Evolutionary conservation across 352 stramenopile genomes (phyloP), one percentile per base, ranked within the genome.

Genomic region (Phytopythium vexans): DNA sequence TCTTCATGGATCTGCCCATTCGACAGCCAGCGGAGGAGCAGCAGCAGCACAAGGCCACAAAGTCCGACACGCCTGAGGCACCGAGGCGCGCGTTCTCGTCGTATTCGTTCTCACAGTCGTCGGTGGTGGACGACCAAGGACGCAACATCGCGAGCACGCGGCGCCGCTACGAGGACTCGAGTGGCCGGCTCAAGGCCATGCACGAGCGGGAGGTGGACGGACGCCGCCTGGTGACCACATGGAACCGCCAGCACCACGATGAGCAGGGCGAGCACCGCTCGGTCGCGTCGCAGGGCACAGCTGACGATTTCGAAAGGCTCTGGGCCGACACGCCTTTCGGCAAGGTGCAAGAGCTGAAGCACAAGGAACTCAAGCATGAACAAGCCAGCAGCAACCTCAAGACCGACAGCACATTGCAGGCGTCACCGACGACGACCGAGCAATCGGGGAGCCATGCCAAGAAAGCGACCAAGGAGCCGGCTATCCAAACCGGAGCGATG

Each of bases 91-190:
- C 74, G 21, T 92, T 87, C 58, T 89, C 80, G 45, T 84, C 70
- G 10, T 94, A 94, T 54, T 88, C 80, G 52, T 92, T 82, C 60
- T 86, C 66, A 45, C 88, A 70, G 56, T 91, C 82, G 56, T 81
- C 81, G 11, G 62, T 91, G 2, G 54, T 86, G 45, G 85, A 94
- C 52, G 75, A 87, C 48, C 58, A 89, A 10, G 82, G 85, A 7
- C 67, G 62, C 15, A 74, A 69, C 46, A 64, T 92, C 12, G 56
- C 63, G 66, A 92, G 82, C 51, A 86, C 76, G 36, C 82, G 84
- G 52, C 84, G 82, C 33, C 84, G 82, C 61, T 94, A 94, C 57
- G 82, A 92, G 46, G 84, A 94, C 60, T 91, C 84, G 54, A 80
- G 60, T 6, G 85, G 82, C 1, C 80, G 82, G 9, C 54, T 94